Base-by-base conservation (phyloP, 768 basidiomycete genomes). In the Hebeloma cylindrosporum region DNA sequence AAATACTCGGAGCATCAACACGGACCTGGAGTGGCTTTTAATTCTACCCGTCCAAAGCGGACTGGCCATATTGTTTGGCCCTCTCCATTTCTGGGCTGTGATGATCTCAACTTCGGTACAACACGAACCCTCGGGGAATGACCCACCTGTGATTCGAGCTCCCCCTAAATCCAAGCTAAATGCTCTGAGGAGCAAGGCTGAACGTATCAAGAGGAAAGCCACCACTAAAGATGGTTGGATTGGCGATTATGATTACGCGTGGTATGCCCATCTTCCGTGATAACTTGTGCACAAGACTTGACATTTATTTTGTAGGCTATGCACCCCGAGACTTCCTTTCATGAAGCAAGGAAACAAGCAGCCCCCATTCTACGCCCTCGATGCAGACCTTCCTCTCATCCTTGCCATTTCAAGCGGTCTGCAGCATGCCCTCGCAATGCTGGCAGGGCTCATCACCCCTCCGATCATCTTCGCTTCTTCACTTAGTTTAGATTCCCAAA, bases 231-330 rank as follows among this genome's bases (percentile, higher is more conserved):
- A 83, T 32, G 88, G 88, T 6, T 92, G 89, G 89, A 45, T 91
- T n/a, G 89, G 89, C 0, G 83, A 85, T 59, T 92, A 90, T 58
- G 79, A 91, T 66, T 91, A 87, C 57, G 74, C 67, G 6, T 84
- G 80, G 78, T 73, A 43, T 25, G 61, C 47, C 20, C 28, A 4
- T 27, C 28, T 26, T 21, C 20, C 10, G 30, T 22, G 10, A 23
- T 26, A 26, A 25, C 32, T 22, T 30, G 18, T 16, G 18, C 16
- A 35, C 40, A 14, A 18, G 18, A 14, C 11, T 37, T 31, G 26
- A 4, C 20, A n/a, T 32, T 18, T 27, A 27, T 37, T 32, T 29
- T 21, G 7, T 28, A 52, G 78, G 76, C 73, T 89, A 43, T 90
- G 88, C 59, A 75, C 70, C 14, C 88, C 89, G 2, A 64, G 69